Evolutionary conservation across 352 stramenopile genomes (phyloP).

Genomic region (Globisporangium megalacanthum): DNA sequence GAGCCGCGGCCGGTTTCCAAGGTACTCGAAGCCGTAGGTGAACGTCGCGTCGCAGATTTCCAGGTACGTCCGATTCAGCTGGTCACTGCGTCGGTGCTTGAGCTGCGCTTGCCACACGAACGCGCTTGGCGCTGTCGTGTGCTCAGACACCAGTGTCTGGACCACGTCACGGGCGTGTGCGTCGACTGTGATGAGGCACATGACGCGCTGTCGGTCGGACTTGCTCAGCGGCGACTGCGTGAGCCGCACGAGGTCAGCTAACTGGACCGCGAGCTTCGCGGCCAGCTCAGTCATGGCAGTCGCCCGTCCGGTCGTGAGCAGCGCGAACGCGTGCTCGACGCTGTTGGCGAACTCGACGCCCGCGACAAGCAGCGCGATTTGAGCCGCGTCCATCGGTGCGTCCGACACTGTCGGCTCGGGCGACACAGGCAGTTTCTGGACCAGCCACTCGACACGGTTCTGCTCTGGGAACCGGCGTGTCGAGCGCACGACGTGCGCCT

Average conservation of each 20-base stretch:
- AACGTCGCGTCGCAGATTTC: constrained; percentile 92
- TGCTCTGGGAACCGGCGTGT: constrained; percentile 86
- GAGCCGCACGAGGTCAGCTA: constrained; percentile 91
- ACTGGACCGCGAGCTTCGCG: constrained; percentile 84
- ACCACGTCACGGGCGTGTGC: constrained; percentile 90
- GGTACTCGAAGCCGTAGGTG: constrained; percentile 94
- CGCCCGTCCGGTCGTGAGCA: constrained; percentile 63
- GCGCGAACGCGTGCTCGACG: constrained; percentile 75
- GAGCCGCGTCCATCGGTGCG: constrained; percentile 82
- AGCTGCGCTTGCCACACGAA: constrained; percentile 95
- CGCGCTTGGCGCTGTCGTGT: constrained; percentile 56
- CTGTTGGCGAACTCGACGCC: constrained; percentile 87
- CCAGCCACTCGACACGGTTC: constrained; percentile 91
- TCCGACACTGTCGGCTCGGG: constrained; percentile 12
- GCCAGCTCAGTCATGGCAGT: constrained; percentile 83
- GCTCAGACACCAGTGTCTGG: constrained; percentile 86
- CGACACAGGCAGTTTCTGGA: constrained; percentile 53
- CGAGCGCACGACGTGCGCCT: constrained; percentile 83
- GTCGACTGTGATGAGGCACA: constrained; percentile 95
- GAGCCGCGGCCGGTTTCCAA: constrained; percentile 90
- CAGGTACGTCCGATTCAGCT: constrained; percentile 49
- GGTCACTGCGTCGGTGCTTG: constrained; percentile 64
- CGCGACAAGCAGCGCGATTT: constrained; percentile 89
- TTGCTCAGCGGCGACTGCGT: constrained; percentile 80
- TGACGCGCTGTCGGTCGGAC: constrained; percentile 88